These are phyloP conservation scores for Perilla frutescens DNA, from an alignment of 257 asterid genomes.

Conservation along the genomic window DNA sequence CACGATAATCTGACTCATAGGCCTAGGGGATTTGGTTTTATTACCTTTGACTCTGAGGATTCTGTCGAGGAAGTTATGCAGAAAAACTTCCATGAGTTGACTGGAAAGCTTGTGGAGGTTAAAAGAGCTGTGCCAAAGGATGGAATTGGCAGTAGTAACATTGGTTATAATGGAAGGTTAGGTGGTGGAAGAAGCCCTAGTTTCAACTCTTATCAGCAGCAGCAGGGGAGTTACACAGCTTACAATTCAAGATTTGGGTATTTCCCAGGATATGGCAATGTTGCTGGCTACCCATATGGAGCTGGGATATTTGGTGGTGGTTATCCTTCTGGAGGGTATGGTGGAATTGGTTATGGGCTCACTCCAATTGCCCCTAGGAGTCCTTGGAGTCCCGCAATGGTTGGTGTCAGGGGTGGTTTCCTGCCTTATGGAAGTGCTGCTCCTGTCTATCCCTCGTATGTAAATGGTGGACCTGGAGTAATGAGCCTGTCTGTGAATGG, in stretches of 20 bases:
- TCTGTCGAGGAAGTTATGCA: conserved; percentile 82
- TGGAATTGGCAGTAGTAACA: conserved; percentile 46
- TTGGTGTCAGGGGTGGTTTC: conserved; percentile 54
- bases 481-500: conserved; percentile 49
- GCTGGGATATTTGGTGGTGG: conserved; percentile 54
- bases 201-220: conserved; percentile 54
- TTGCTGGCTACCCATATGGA: conserved; percentile 65
- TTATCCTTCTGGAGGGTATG: conserved; percentile 62
- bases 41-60: conserved; percentile 83
- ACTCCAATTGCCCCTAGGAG: conserved; percentile 56
- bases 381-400: conserved; percentile 59
- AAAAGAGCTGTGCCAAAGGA: conserved; percentile 91
- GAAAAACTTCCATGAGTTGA: conserved; percentile 72
- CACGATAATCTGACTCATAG: conserved; percentile 81
- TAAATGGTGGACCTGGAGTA: conserved; percentile 58
- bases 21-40: conserved; percentile 96
- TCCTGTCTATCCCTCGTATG: conserved; percentile 56
- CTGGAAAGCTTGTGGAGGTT: conserved; percentile 89
- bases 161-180: conserved; percentile 50
- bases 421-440: conserved; percentile 52
- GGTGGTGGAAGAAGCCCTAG: conserved; percentile 54
- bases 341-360: conserved; percentile 66
- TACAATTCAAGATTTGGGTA: conserved; percentile 59
- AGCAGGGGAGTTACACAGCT: conserved; percentile 47
- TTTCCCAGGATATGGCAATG: conserved; percentile 62